phyloP scores from a whole-genome alignment of 225 moss, liverwort and hornwort genomes.

The Takakia lepidozioides region DNA sequence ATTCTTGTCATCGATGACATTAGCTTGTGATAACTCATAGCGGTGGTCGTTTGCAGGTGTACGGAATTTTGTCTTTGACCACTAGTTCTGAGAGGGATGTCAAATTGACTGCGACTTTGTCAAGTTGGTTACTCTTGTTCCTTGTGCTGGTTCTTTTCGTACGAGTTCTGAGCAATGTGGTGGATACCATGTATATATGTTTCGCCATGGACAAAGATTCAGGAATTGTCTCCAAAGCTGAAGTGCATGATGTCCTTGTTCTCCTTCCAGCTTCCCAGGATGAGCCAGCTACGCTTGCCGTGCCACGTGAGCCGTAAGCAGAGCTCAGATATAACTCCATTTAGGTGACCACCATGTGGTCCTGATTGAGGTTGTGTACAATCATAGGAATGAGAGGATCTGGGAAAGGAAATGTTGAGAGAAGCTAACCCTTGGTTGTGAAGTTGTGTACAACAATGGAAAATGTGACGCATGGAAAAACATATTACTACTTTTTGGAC shows the following conservation, averaged over 20 bases:
- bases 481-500: too few relatives aligned
- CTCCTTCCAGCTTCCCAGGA: slow-evolving; percentile 53
- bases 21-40: neutral
- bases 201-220: slow-evolving; percentile 87
- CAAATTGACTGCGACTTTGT: slow-evolving; percentile 17
- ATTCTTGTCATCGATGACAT: neutral
- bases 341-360: too few relatives aligned
- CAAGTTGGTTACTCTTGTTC: slow-evolving; percentile 36
- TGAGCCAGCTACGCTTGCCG: slow-evolving; percentile 48
- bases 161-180: slow-evolving; percentile 50
- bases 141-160: slow-evolving; percentile 30
- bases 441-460: too few relatives aligned
- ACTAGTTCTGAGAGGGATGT: slow-evolving; percentile 22
- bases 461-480: too few relatives aligned
- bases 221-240: slow-evolving; percentile 50
- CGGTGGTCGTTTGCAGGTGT: slow-evolving; percentile 31
- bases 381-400: too few relatives aligned
- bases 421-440: too few relatives aligned
- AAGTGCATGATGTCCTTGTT: slow-evolving; percentile 63
- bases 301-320: slow-evolving; percentile 19
- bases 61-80: slow-evolving; percentile 37
- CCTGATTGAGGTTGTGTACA: too few relatives aligned
- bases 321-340: too few relatives aligned
- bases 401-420: too few relatives aligned
- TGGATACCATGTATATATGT: slow-evolving; percentile 85